Percentiles rank a stretch among this genome's conserved stretches.
Evolutionary conservation across 805 yeast species (phyloP).

Genomic region (Candida easanensis): DNA sequence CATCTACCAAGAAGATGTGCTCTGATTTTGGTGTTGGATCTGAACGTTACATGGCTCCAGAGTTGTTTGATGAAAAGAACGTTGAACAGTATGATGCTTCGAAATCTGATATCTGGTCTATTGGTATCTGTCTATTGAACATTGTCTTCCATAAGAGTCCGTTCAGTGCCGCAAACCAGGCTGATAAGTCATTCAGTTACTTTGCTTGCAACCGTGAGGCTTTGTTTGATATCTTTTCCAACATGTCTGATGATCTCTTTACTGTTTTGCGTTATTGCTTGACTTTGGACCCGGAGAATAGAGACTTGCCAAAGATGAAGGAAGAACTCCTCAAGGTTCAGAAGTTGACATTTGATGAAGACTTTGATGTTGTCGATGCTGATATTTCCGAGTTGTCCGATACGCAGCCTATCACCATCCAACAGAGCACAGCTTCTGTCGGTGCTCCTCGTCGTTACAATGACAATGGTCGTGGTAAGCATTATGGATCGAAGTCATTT

Average conservation of each 20-base stretch:
- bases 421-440: conserved; percentile 4
- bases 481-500: conserved; percentile 43
- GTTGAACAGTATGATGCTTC: conserved; percentile 69
- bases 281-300: conserved; percentile 83
- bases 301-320: conserved; percentile 62
- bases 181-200: conserved; percentile 80
- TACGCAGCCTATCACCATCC: conserved; percentile 24
- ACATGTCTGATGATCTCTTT: conserved; percentile 84
- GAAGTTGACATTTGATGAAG: conserved; percentile 83
- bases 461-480: conserved; percentile 32
- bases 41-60: conserved; percentile 95
- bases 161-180: conserved; percentile 73
- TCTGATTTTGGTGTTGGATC: conserved; percentile 83
- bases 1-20: conserved; percentile 50
- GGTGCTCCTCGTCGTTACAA: conserved; percentile 15
- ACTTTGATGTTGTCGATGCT: conserved; percentile 45
- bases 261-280: conserved; percentile 75
- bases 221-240: conserved; percentile 84
- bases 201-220: conserved; percentile 88
- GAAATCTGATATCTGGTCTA: conserved; percentile 85
- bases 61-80: conserved; percentile 60
- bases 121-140: conserved; percentile 80
- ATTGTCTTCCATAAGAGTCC: conserved; percentile 88
- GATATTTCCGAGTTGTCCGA: conserved; percentile 25
- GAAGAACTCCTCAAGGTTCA: conserved; percentile 57